phyloP scores from a whole-genome alignment of 345 rosid genomes.

The Camelina laxa region DNA sequence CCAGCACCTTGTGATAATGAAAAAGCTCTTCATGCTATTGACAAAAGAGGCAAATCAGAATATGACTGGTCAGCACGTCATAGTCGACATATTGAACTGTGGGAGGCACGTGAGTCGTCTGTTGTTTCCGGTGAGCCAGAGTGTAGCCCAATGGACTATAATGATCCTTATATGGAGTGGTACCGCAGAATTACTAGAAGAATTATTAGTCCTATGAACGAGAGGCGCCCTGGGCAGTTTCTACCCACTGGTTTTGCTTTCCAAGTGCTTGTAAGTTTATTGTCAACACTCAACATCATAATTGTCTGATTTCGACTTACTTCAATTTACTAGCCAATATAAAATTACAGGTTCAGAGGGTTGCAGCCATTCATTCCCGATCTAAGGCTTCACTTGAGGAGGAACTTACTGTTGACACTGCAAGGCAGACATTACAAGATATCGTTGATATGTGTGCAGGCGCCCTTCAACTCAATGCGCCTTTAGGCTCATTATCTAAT shows the following conservation, averaged over 20 bases:
- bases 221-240: constrained; percentile 51
- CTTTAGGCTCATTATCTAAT: constrained; percentile 47
- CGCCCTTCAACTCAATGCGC: constrained; percentile 48
- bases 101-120: constrained; percentile 47
- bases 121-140: constrained; percentile 40
- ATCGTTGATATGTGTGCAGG: constrained; percentile 49
- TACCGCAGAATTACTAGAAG: constrained; percentile 48
- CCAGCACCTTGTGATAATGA: constrained; percentile 49
- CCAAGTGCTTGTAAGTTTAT: constrained; percentile 47
- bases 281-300: neutral
- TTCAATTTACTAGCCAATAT: neutral
- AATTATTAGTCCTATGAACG: constrained; percentile 49
- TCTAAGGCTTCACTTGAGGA: constrained; percentile 48
- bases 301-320: neutral
- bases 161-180: constrained; percentile 52
- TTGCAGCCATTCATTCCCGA: constrained; percentile 48
- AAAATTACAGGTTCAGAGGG: constrained; percentile 43
- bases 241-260: constrained; percentile 50
- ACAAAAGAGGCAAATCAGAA: constrained; percentile 48
- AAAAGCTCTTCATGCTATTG: constrained; percentile 49
- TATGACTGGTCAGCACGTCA: constrained; percentile 52
- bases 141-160: constrained; percentile 47
- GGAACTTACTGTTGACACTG: constrained; percentile 44
- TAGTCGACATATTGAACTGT: constrained; percentile 43
- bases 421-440: constrained; percentile 46